Evolutionary conservation across 495 filamentous ascomycete genomes (phyloP), one percentile per base, ranked within the genome.

Genomic region (Diplogelasinospora grovesii): DNA sequence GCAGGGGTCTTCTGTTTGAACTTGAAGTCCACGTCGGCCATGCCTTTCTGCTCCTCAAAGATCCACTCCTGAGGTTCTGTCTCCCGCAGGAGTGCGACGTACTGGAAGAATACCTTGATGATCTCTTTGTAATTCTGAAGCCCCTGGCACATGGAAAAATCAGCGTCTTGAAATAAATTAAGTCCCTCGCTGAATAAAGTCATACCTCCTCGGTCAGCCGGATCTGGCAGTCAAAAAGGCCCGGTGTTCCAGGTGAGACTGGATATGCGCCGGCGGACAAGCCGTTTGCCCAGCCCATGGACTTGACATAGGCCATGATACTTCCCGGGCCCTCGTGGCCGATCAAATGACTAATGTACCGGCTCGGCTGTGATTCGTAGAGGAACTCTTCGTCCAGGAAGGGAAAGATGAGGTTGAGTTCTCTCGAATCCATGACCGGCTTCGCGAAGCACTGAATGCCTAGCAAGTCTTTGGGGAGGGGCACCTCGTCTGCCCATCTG

Each of bases 321-420:
- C 92, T 96, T 2, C 92, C 92, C 6, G 92, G 92, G 1, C 92
- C 92, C 61, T 99, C 92, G 47, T 99, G 93, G 10, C 92, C 92
- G 47, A 99, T 89, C 31, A 99, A 62, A 55, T 99, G 92, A 53
- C 83, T 85, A 48, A 95, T 75, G 56, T 97, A 99, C 24, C 87
- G 78, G 49, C 85, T 85, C 9, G 92, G 92, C 36, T 94, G 89
- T 6, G 81, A 75, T 50, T 87, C 80, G 60, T 81, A 94, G 37
- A 89, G 61, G 7, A 78, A 55, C 45, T 97, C 88, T 60, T 97
- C 88, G 55, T 96, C 89, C 32, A 87, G 65, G 58, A 86, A 96
- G 0, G 89, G 85, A 61, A 97, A 97, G 45, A 74, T 81, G 41
- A 99, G 75, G 34, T 90, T 86, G 50, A 99, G 66, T 20, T 82